Evolutionary conservation across 2,329 filamentous ascomycete genomes (phyloP), one percentile per base, ranked within the genome.

Genomic region (Herpomyces periplanetae): DNA sequence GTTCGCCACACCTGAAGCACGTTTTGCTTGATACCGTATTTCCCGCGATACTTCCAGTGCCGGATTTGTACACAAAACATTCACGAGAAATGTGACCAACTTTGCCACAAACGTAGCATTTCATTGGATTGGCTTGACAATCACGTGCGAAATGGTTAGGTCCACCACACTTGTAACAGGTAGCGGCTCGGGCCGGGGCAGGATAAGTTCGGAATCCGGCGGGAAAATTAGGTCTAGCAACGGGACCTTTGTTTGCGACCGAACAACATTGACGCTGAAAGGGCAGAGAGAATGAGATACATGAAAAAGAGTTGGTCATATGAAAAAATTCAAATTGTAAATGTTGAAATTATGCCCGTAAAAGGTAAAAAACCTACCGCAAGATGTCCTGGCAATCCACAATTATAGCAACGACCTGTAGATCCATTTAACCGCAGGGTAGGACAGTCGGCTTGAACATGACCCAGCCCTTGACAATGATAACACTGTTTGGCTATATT

Each of bases 61-160:
- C 80, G 22, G 80, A 80, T 40, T 91, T 91, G 27, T 80, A 75
- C 25, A 75, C 69, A 17, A 73, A 87, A 51, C 80, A 96, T 43
- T 96, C 80, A 32, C 60, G 53, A 23, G 66, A 84, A 40, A 87
- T 87, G 45, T 87, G 71, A 19, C 69, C 69, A 21, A 85, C 57
- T 48, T 87, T 87, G 38, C 73, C 73, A 37, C 73, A 88, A 28
- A 73, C 73, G 35, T 87, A 88, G 51, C 73, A 88, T 48, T 88
- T 88, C 69, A 87, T 85, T 26, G 71, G 68, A 43, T 87, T 71
- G 30, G 80, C 73, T 49, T 91, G 80, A 51, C 80, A 96, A 35
- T 96, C 80, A 28, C 80, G 65, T 27, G 80, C 80, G 37, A 85
- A 96, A 45, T 96, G 80, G 51, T 96, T 96, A 24, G 80, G 80